Evolutionary conservation across 2,329 filamentous ascomycete species (phyloP).

Genomic region (Myriangium duriaei): DNA sequence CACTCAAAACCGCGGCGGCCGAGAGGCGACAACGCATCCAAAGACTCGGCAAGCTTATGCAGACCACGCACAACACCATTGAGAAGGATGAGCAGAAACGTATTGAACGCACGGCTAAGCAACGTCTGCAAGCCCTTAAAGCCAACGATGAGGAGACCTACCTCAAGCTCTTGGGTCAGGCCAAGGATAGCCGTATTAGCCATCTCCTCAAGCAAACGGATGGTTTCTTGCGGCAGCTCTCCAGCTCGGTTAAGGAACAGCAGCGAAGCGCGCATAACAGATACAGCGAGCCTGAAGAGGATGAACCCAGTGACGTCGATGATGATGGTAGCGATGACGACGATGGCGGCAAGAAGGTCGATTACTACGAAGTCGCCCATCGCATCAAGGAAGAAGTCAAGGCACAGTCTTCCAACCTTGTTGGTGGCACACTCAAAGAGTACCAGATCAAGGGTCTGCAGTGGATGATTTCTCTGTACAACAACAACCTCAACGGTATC

Average conservation of each 20-base stretch:
- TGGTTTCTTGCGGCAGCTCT: conserved; percentile 90
- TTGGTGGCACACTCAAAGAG: conserved; percentile 88
- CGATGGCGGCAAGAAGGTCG: conserved; percentile 64
- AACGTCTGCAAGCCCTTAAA: conserved; percentile 96
- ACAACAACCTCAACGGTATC: conserved; percentile 99
- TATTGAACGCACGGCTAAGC: conserved; percentile 93
- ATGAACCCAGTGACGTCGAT: conserved; percentile 51
- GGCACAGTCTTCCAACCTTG: conserved; percentile 69
- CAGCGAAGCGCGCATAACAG: conserved; percentile 71
- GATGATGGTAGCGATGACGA: conserved; percentile 59
- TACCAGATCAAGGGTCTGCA: conserved; percentile 98
- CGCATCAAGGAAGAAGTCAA: conserved; percentile 86
- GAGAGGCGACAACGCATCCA: conserved; percentile 62
- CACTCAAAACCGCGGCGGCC: conserved; percentile 56
- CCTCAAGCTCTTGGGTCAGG: conserved; percentile 91
- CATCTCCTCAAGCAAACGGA: conserved; percentile 95
- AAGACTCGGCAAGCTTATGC: conserved; percentile 84
- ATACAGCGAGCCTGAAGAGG: conserved; percentile 46
- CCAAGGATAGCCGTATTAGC: conserved; percentile 98
- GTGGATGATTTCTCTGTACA: conserved; percentile 99
- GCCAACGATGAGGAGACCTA: conserved; percentile 99
- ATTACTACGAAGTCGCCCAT: conserved; percentile 98
- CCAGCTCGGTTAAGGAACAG: conserved; percentile 85
- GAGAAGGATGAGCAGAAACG: conserved; percentile 99
- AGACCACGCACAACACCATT: conserved; percentile 82